Conservation (phyloP, 306 rosid species). For the Dryas drummondii region DNA sequence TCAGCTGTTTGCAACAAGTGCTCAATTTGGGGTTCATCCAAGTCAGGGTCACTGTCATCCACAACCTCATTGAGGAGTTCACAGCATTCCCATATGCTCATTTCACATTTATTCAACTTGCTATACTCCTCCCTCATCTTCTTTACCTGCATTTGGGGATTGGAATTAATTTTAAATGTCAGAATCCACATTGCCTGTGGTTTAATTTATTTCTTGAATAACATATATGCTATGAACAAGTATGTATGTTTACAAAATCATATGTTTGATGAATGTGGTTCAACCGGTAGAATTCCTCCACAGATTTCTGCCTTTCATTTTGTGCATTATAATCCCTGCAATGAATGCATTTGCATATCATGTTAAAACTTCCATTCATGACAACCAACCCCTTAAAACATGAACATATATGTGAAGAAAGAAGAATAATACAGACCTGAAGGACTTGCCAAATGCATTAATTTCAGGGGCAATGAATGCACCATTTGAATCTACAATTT, state of each 20-base stretch:
- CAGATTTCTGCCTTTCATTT: slow-evolving; percentile 52
- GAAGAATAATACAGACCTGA: slow-evolving; percentile 43
- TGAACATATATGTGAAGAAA: not conserved
- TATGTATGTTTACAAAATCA: slow-evolving; percentile 32
- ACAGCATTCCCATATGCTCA: slow-evolving; percentile 77
- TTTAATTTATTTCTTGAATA: no score
- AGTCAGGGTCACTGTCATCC: slow-evolving; percentile 67
- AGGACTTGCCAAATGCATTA: slow-evolving; percentile 68
- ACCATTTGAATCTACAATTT: slow-evolving; percentile 12
- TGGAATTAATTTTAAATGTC: no score
- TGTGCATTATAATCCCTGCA: slow-evolving; percentile 57
- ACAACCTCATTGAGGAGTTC: slow-evolving; percentile 56
- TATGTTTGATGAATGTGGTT: slow-evolving; percentile 59
- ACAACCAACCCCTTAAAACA: not conserved
- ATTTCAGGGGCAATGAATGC: slow-evolving; percentile 53
- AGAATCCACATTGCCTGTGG: no score
- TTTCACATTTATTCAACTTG: slow-evolving; percentile 46
- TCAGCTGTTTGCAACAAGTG: slow-evolving; percentile 65
- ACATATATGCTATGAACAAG: no score
- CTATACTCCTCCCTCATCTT: slow-evolving; percentile 51
- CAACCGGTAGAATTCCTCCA: slow-evolving; percentile 54
- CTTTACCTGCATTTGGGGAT: slow-evolving; percentile 2
- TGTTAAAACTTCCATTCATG: not conserved
- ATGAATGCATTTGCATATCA: not conserved
- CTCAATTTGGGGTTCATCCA: slow-evolving; percentile 69